Base-by-base conservation (phyloP, 495 filamentous ascomycete species). In the Staphylotrichum tortipilum region DNA sequence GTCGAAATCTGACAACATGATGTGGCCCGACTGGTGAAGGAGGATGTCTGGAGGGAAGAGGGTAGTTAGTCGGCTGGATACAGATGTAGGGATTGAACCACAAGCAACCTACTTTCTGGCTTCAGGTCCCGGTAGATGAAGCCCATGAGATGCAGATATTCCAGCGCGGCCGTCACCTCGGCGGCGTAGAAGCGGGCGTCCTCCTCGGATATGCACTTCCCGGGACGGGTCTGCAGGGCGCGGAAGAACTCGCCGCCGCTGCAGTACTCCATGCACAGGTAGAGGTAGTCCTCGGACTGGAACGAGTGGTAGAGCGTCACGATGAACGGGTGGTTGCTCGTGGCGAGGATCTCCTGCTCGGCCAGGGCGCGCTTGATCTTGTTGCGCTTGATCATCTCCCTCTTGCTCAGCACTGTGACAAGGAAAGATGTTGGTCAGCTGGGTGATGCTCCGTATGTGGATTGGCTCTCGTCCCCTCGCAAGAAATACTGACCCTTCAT, bases 381-480 rank as follows among this genome's bases (percentile, higher is more conserved):
- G 70, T 98, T 98, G 28, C 92, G 84, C 75, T 98, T 98, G 73
- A 98, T 98, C 92, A 98, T 98, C 73, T 98, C 92, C 76, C 96
- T 95, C 71, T 98, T 98, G 77, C 89, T 97, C 70, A 98, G 59
- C 9, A 98, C 92, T 98, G 63, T 21, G 10, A 28, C 26, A 28
- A 28, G 6, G n/a, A n/a, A 18, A 15, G 12, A 19, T 6, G 19
- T 45, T 34, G 35, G 26, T 31, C 26, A 44, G 40, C 40, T 10
- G 6, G 6, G 6, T 28, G 26, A 28, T 10, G 10, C 1, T 5
- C 26, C 26, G 26, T 28, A 5, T 10, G 26, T 10, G 10, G 6
- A 28, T 28, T 5, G 6, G 26, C 26, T 28, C 26, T 28, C 26
- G 26, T 5, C 26, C 6, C 6, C 6, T 28, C 10, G 10, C 6